Conservation (phyloP, 2,329 filamentous ascomycete species). For the Trichoderma pleuroti region DNA sequence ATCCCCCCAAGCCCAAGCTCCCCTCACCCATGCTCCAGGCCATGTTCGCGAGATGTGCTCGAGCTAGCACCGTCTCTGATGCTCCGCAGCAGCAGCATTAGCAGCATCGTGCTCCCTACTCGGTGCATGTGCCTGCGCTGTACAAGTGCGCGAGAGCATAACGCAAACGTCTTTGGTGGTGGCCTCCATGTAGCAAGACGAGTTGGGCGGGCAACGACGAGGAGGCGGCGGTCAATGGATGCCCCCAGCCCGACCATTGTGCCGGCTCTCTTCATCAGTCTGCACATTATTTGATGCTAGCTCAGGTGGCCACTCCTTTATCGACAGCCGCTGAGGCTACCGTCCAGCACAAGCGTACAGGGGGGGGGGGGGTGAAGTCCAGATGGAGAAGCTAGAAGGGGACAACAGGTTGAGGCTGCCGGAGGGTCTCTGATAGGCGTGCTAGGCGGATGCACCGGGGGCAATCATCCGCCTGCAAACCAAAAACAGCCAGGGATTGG, state of each 20-base stretch:
- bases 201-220: background rate
- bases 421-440: conserved; percentile 3
- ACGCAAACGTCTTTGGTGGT: background rate
- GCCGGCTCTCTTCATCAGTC: background rate
- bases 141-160: background rate
- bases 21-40: background rate
- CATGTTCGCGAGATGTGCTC: conserved; percentile 1
- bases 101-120: background rate
- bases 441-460: conserved; percentile 7
- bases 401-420: conserved; percentile 5
- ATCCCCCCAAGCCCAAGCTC: background rate
- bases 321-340: conserved; percentile 10
- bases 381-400: background rate
- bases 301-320: conserved; percentile 1
- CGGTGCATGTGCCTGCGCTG: background rate
- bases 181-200: background rate
- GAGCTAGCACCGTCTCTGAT: background rate
- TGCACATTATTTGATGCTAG: background rate
- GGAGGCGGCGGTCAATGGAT: background rate
- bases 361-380: background rate
- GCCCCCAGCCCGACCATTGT: background rate
- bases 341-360: background rate
- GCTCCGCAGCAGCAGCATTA: background rate
- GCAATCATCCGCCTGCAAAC: conserved; percentile 14
- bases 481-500: background rate